These are phyloP conservation scores for Colletotrichum viniferum DNA, from an alignment of 2,329 filamentous ascomycete genomes.

Conservation along the genomic window DNA sequence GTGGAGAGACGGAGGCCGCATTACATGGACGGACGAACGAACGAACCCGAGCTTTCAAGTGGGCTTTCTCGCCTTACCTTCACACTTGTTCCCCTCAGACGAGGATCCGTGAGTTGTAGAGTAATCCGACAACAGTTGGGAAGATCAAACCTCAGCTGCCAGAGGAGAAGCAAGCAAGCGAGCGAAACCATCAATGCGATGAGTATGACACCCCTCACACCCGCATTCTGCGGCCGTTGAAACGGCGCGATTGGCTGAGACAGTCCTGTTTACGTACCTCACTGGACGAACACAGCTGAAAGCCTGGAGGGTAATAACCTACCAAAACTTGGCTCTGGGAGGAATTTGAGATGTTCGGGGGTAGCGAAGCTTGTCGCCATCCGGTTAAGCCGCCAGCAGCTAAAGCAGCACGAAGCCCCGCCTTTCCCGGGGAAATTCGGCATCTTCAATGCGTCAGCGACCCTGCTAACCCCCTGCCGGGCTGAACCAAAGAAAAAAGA, in stretches of 20 bases:
- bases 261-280: background rate
- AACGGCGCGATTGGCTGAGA: background rate
- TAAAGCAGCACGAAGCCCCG: background rate
- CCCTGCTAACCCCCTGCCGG: background rate
- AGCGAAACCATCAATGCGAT: background rate
- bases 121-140: background rate
- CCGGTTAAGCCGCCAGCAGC: background rate
- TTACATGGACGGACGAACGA: background rate
- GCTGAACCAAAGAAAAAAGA: background rate
- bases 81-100: background rate
- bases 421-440: conserved; percentile 2
- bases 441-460: conserved; percentile 10
- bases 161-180: background rate
- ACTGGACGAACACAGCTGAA: conserved; percentile 6
- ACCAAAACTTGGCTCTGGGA: background rate
- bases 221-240: background rate
- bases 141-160: background rate
- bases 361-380: background rate
- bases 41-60: background rate
- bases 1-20: background rate
- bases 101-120: background rate
- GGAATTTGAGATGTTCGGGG: background rate
- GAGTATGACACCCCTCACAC: background rate
- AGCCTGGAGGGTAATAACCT: background rate
- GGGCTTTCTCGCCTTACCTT: background rate